Conservation (phyloP, 352 stramenopile genomes). For the Phytophthora chlamydospora region DNA sequence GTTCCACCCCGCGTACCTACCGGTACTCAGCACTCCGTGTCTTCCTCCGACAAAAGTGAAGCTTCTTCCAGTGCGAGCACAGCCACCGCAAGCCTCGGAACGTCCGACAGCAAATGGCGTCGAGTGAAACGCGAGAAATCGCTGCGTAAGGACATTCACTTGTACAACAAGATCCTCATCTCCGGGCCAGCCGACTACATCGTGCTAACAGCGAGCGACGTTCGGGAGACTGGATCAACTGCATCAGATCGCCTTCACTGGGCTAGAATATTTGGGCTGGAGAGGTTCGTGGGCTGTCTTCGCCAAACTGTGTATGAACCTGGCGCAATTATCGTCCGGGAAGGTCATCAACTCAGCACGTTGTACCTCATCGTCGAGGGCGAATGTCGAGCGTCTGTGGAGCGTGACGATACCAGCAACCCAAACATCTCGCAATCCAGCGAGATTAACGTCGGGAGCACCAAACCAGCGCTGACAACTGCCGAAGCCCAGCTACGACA, state of each 20-base stretch:
- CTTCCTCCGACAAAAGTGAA: background rate
- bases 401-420: slow-evolving; percentile 14
- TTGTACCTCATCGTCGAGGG: slow-evolving; percentile 50
- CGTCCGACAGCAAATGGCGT: slow-evolving; percentile 40
- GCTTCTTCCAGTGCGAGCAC: slow-evolving; percentile 9
- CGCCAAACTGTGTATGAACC: slow-evolving; percentile 42
- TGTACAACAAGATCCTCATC: slow-evolving; percentile 50
- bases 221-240: slow-evolving; percentile 35
- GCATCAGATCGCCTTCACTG: slow-evolving; percentile 43
- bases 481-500: slow-evolving; percentile 36
- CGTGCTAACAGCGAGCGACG: slow-evolving; percentile 40
- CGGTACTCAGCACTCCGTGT: background rate
- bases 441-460: slow-evolving; percentile 3
- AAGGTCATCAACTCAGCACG: slow-evolving; percentile 31
- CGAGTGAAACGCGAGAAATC: slow-evolving; percentile 46
- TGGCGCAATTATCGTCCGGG: slow-evolving; percentile 32
- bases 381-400: slow-evolving; percentile 45
- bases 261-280: slow-evolving; percentile 43
- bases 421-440: slow-evolving; percentile 3
- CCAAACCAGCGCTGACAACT: slow-evolving; percentile 18
- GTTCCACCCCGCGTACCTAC: slow-evolving; percentile 12
- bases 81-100: background rate
- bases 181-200: slow-evolving; percentile 50
- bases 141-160: slow-evolving; percentile 33
- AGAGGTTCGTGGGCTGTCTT: slow-evolving; percentile 42